Percentiles rank a stretch among this genome's conserved stretches.
Conservation (phyloP, 305 asterid genomes). For the Fraxinus baroniana region DNA sequence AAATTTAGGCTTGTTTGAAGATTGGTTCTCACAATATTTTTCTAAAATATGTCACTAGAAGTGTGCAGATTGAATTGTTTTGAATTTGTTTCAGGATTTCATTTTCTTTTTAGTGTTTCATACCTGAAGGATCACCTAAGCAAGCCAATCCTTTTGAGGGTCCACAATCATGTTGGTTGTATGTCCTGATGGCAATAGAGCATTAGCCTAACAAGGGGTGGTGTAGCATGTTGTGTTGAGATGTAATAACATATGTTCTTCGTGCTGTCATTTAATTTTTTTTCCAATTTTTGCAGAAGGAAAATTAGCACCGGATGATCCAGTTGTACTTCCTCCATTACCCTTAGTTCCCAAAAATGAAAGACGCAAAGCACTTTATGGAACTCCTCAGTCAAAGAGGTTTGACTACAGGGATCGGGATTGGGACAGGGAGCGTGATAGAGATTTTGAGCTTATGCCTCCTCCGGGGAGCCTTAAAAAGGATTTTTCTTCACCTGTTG, state of each 20-base stretch:
- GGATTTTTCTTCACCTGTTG: conserved; percentile 69
- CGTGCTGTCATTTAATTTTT: neutral
- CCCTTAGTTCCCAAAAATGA: conserved; percentile 80
- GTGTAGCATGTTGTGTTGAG: neutral
- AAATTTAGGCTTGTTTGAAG: neutral
- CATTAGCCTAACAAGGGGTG: neutral
- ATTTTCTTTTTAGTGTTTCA: neutral
- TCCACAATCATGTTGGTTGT: conserved; percentile 4
- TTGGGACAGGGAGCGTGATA: conserved; percentile 89
- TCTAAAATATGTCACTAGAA: conserved; percentile 1
- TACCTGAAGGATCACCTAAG: neutral
- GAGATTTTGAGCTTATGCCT: conserved; percentile 97
- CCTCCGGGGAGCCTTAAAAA: conserved; percentile 83
- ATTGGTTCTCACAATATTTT: neutral
- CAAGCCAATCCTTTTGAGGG: conserved; percentile 1
- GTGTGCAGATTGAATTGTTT: neutral
- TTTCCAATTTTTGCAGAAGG: conserved; percentile 60
- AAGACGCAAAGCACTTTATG: conserved; percentile 53
- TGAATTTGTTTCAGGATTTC: neutral
- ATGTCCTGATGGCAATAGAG: neutral
- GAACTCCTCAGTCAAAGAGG: conserved; percentile 76
- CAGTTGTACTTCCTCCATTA: conserved; percentile 77
- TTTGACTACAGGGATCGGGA: conserved; percentile 75
- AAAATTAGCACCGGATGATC: conserved; percentile 83
- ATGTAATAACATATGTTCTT: conserved; percentile 4